phyloP scores from a whole-genome alignment of 1,139 yeast species.

The Candida sojae region DNA sequence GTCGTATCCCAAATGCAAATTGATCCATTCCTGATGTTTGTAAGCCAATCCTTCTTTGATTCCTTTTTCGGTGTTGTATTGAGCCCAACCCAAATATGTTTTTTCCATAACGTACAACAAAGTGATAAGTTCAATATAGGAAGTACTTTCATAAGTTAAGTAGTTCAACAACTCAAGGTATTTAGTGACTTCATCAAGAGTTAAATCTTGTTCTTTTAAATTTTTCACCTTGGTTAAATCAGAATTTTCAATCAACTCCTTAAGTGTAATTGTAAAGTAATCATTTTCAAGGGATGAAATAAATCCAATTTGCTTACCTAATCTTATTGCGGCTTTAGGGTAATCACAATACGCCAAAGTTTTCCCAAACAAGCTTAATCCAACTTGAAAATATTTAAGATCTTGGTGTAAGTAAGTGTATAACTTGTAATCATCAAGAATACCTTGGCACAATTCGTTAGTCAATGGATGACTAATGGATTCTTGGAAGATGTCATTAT shows the following conservation, averaged over 20 bases:
- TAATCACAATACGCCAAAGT: conserved; percentile 46
- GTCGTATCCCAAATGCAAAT: conserved; percentile 48
- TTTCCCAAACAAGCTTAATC: conserved; percentile 46
- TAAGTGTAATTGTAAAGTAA: conserved; percentile 41
- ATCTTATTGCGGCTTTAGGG: conserved; percentile 30
- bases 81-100: conserved; percentile 56
- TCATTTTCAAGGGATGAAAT: conserved; percentile 49
- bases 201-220: conserved; percentile 19
- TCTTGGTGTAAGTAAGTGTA: conserved; percentile 52
- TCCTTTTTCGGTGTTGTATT: conserved; percentile 21
- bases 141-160: conserved; percentile 25
- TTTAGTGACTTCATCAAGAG: conserved; percentile 33
- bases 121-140: conserved; percentile 49
- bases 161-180: conserved; percentile 38
- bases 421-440: conserved; percentile 40
- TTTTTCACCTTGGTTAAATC: conserved; percentile 18
- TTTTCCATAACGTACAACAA: conserved; percentile 50
- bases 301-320: conserved; percentile 55
- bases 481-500: conserved; percentile 19
- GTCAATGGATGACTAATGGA: conserved; percentile 48
- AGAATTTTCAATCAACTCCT: conserved; percentile 22
- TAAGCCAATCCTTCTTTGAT: conserved; percentile 35
- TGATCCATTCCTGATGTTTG: conserved; percentile 54
- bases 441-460: conserved; percentile 48
- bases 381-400: conserved; percentile 45